These are phyloP conservation scores for Alternaria angustiovoidea DNA, from an alignment of 2,329 filamentous ascomycete genomes.

Conservation along the genomic window DNA sequence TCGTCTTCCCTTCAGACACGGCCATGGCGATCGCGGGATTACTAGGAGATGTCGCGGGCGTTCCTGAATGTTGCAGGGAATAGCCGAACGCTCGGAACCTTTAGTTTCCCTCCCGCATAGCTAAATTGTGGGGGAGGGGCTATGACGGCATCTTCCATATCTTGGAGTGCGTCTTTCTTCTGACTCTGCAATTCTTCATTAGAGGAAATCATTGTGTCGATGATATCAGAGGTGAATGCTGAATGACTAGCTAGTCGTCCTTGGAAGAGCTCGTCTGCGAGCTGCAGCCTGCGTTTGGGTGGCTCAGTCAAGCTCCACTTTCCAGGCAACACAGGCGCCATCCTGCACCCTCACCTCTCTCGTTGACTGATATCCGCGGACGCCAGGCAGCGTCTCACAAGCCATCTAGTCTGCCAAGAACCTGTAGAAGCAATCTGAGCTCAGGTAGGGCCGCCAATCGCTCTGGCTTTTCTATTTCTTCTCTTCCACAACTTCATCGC, in stretches of 20 bases:
- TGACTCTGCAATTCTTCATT: no score
- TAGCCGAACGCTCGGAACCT: slow-evolving; percentile 24
- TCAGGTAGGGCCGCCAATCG: slow-evolving; percentile 3
- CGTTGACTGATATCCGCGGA: slow-evolving; percentile 5
- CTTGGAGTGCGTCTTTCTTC: not conserved
- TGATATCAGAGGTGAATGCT: not conserved
- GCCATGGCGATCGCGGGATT: slow-evolving; percentile 35
- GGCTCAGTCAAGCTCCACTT: slow-evolving; percentile 21
- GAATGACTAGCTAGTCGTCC: not conserved
- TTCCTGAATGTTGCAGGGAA: slow-evolving; percentile 25
- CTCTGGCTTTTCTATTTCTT: slow-evolving; percentile 2
- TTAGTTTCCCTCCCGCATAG: slow-evolving; percentile 11
- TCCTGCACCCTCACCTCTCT: slow-evolving; percentile 15
- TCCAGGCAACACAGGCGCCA: slow-evolving; percentile 30
- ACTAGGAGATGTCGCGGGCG: slow-evolving; percentile 16
- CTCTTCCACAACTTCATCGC: slow-evolving; percentile 10
- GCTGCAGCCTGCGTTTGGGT: slow-evolving; percentile 10
- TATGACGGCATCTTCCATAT: slow-evolving; percentile 12
- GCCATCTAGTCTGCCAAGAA: slow-evolving; percentile 21
- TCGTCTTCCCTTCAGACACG: slow-evolving; percentile 26
- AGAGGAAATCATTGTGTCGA: not conserved
- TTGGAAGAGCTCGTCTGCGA: not conserved
- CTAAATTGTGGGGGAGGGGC: slow-evolving; percentile 28
- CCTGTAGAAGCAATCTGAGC: slow-evolving; percentile 2
- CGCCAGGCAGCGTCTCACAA: slow-evolving; percentile 22